Base-by-base conservation (phyloP, 2,329 filamentous ascomycete species). In the Xylaria arbuscula region DNA sequence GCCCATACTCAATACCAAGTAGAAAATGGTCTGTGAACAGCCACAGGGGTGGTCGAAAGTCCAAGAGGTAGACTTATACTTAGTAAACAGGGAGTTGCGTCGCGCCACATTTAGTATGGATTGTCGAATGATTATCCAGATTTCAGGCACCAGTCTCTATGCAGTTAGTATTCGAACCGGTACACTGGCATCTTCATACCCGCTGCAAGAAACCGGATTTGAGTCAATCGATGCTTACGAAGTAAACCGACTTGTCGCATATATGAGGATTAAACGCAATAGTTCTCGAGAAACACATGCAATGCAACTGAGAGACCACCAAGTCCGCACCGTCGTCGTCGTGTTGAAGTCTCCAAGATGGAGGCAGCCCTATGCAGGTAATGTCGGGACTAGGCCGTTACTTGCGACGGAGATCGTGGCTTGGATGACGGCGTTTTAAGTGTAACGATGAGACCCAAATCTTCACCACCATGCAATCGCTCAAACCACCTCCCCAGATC, bases 331-430 rank as follows among this genome's bases (percentile, higher is more conserved):
- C 28, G 5, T 28, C 28, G 51, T 6, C 55, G n/a, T 22, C 38
- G 45, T 38, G 59, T 53, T 45, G 24, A 19, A 61, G 45, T 48
- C 36, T 57, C 38, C 2, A 5, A 28, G 28, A 28, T 28, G 28
- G 55, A 24, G 38, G 45, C 51, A 68, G 66, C 66, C 66, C 56
- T 68, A 68, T 64, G 56, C 61, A 64, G 57, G 66, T 64, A 68
- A 64, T 56, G 42, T 40, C 51, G 62, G 24, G 45, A 42, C 15
- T 59, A n/a, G 51, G 50, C 32, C 51, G n/a, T 42, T 58, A 34
- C 34, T 50, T 22, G n/a, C 32, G 32, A 32, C 28, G 40, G 28
- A 51, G 61, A 68, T 68, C 38, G 66, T 68, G 66, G 60, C 66
- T 68, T 64, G 61, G 17, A 42, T 13, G 22, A 42, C 28, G 22